Conservation (phyloP, 495 filamentous ascomycete genomes). For the Neurospora africana region DNA sequence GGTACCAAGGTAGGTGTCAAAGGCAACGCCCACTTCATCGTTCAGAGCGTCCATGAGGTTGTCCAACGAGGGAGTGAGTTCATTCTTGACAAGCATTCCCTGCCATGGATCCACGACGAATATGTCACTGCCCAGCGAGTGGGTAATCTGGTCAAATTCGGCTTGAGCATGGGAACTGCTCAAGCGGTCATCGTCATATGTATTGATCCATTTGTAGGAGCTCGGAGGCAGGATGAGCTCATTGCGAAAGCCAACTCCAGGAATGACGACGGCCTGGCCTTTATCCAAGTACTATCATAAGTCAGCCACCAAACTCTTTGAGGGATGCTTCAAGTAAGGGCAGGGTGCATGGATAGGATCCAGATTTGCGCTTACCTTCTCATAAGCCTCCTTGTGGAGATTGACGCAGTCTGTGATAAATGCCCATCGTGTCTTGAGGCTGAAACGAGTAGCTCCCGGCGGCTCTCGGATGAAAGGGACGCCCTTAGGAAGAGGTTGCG, state of each 20-base stretch:
- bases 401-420: constrained; percentile 9
- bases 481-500: constrained; percentile 11
- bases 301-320: background rate
- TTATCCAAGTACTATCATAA: constrained; percentile 20
- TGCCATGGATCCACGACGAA: constrained; percentile 7
- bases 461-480: constrained; percentile 14
- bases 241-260: constrained; percentile 21
- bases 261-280: constrained; percentile 25
- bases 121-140: constrained; percentile 8
- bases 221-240: constrained; percentile 22
- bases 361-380: constrained; percentile 11
- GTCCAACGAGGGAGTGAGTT: constrained; percentile 11
- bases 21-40: constrained; percentile 13
- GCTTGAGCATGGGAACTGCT: constrained; percentile 3
- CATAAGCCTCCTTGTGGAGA: constrained; percentile 18
- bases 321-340: background rate
- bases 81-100: constrained; percentile 13
- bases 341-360: background rate
- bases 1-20: constrained; percentile 11
- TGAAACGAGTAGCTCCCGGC: constrained; percentile 12
- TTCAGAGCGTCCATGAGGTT: constrained; percentile 10
- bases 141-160: constrained; percentile 6
- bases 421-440: constrained; percentile 7
- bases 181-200: constrained; percentile 10
- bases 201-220: constrained; percentile 10